These are phyloP conservation scores for Mortierella sp. DNA, from an alignment of 371 early-diverging fungal species.

Conservation along the genomic window DNA sequence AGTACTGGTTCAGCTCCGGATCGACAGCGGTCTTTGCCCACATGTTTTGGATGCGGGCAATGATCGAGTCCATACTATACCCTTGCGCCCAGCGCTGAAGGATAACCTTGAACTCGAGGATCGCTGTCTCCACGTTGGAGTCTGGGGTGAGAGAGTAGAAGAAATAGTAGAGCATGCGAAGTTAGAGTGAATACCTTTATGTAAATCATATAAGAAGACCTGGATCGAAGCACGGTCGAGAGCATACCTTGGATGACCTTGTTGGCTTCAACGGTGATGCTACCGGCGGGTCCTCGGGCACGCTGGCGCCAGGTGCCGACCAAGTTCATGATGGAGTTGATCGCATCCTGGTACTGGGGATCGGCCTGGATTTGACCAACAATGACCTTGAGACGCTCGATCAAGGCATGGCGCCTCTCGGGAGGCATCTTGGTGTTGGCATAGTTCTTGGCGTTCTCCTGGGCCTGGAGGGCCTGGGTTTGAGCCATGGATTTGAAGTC, in stretches of 20 bases:
- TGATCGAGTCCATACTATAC: conserved; percentile 60
- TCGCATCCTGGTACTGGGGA: conserved; percentile 66
- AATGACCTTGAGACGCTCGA: conserved; percentile 60
- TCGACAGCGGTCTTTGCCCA: conserved; percentile 54
- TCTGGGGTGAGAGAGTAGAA: conserved; percentile 16
- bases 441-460: conserved; percentile 25
- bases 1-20: conserved; percentile 56
- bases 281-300: conserved; percentile 29
- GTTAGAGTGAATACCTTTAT: not conserved
- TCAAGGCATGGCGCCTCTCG: conserved; percentile 61
- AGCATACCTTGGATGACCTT: conserved; percentile 35
- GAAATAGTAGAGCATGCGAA: not conserved
- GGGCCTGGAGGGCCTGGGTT: not conserved
- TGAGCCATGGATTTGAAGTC: conserved; percentile 26
- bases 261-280: conserved; percentile 17
- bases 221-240: not conserved
- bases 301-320: conserved; percentile 60
- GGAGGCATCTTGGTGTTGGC: conserved; percentile 57
- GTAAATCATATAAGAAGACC: not conserved
- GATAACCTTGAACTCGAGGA: conserved; percentile 62
- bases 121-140: conserved; percentile 55
- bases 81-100: conserved; percentile 73
- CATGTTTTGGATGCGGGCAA: conserved; percentile 54
- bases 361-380: conserved; percentile 65
- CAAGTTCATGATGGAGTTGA: conserved; percentile 60